Evolutionary conservation across 129 eudicot species (phyloP).

Genomic region (Scalesia atractyloides): DNA sequence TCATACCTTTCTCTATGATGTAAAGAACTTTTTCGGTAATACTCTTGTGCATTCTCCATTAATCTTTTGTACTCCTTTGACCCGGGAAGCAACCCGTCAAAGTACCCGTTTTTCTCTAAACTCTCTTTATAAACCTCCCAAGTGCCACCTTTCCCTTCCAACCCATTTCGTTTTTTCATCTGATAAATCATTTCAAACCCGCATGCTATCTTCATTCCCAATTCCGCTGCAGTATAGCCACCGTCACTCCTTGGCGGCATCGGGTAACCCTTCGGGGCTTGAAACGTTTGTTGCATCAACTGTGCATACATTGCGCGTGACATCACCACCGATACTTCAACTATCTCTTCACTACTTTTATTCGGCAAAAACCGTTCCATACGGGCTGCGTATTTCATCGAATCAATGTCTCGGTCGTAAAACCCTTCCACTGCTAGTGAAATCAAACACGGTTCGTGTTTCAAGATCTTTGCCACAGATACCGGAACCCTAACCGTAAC

Average conservation of each 20-base stretch:
- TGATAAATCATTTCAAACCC: slow-evolving; percentile 98
- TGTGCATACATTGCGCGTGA: slow-evolving; percentile 96
- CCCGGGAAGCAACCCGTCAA: slow-evolving; percentile 79
- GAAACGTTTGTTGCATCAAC: slow-evolving; percentile 83
- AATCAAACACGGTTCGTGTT: slow-evolving; percentile 69
- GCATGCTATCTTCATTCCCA: slow-evolving; percentile 96
- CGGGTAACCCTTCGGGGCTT: slow-evolving; percentile 79
- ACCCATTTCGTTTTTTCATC: slow-evolving; percentile 57
- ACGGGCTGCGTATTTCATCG: slow-evolving; percentile 71
- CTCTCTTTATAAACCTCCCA: slow-evolving; percentile 78
- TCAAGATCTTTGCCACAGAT: slow-evolving; percentile 64
- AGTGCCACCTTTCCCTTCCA: slow-evolving; percentile 78
- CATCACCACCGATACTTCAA: slow-evolving; percentile 60
- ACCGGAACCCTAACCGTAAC: slow-evolving; percentile 80
- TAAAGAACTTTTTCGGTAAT: slow-evolving; percentile 59
- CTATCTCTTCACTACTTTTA: slow-evolving; percentile 68
- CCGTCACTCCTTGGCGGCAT: slow-evolving; percentile 66
- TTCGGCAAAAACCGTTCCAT: slow-evolving; percentile 72
- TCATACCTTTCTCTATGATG: slow-evolving; percentile 69
- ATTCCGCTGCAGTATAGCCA: slow-evolving; percentile 71
- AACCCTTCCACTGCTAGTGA: slow-evolving; percentile 88
- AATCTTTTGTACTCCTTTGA: slow-evolving; percentile 75
- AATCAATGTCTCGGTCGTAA: slow-evolving; percentile 85
- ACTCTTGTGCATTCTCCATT: slow-evolving; percentile 78
- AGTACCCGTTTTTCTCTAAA: slow-evolving; percentile 73